These are phyloP conservation scores for Tetrahymena malaccensis DNA, from an alignment of 73 alveolate species.

Conservation along the genomic window DNA sequence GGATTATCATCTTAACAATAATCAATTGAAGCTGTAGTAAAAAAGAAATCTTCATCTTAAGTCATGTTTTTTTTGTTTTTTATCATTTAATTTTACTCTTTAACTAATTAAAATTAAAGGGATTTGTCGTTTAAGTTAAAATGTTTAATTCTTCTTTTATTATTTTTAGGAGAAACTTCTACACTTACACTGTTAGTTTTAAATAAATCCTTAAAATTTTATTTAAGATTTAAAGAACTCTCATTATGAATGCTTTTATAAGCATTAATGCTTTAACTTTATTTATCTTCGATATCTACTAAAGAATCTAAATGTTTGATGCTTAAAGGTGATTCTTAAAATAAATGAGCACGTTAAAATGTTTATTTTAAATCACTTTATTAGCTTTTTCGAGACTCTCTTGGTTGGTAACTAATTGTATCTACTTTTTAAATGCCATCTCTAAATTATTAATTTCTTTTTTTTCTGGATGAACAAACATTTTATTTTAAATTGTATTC, in stretches of 20 bases:
- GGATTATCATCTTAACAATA: not conserved
- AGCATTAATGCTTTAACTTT: not conserved
- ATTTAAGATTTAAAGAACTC: not conserved
- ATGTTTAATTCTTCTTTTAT: not conserved
- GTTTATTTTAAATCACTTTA: not conserved
- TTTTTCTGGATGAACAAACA: not conserved
- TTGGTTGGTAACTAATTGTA: not conserved
- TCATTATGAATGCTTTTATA: not conserved
- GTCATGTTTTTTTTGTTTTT: not conserved
- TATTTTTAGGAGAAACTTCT: not conserved
- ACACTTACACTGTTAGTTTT: not conserved
- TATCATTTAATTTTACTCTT: not conserved
- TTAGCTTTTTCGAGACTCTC: not conserved
- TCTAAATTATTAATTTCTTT: not conserved
- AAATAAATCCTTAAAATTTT: not conserved
- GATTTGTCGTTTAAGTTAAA: not conserved
- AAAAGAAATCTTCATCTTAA: not conserved
- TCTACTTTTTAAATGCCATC: not conserved
- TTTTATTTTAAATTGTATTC: not conserved
- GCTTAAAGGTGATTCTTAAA: not conserved
- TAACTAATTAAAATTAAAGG: not conserved
- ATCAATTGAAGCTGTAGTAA: not conserved
- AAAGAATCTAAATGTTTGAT: not conserved
- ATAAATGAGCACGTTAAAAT: not conserved
- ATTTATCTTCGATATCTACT: not conserved